Conservation (phyloP, 1,284 basidiomycete species). For the Apiotrichum gamsii region DNA sequence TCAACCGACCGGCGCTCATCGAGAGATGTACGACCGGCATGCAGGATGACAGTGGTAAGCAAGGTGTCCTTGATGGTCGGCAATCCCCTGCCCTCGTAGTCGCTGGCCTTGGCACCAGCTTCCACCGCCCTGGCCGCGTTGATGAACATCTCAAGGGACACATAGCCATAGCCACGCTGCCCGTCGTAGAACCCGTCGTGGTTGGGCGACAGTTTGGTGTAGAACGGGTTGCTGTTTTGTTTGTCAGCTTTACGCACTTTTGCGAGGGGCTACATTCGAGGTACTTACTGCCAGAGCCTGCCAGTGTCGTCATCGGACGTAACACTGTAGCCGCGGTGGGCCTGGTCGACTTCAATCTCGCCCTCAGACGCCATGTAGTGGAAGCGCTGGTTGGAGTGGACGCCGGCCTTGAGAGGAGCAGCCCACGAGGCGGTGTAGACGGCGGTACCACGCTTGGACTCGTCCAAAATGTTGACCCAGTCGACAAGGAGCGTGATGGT, state of each 20-base stretch:
- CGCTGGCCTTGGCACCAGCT: constrained; percentile 56
- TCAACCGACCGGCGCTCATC: constrained; percentile 77
- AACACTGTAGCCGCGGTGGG: constrained; percentile 83
- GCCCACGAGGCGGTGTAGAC: constrained; percentile 82
- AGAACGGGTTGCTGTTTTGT: constrained; percentile 59
- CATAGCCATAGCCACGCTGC: constrained; percentile 80
- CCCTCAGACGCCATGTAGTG: constrained; percentile 93
- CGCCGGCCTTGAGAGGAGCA: constrained; percentile 50
- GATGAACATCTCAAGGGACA: constrained; percentile 88
- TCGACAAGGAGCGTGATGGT: constrained; percentile 91
- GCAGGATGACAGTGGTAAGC: constrained; percentile 81
- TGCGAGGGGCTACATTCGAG: too few species aligned
- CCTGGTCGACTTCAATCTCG: constrained; percentile 85
- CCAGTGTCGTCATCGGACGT: constrained; percentile 65
- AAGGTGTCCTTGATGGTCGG: constrained; percentile 72
- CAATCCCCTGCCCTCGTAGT: constrained; percentile 71
- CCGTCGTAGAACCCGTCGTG: constrained; percentile 87
- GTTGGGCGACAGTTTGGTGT: constrained; percentile 78
- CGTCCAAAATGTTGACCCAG: constrained; percentile 71
- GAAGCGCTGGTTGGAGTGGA: constrained; percentile 83
- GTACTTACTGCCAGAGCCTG: too few species aligned
- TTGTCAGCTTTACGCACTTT: constrained; percentile 56
- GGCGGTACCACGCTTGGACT: constrained; percentile 53
- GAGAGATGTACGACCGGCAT: constrained; percentile 79
- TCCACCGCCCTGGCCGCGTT: constrained; percentile 56